These are phyloP conservation scores for Remersonia thermophila DNA, from an alignment of 2,329 filamentous ascomycete genomes.

Conservation along the genomic window DNA sequence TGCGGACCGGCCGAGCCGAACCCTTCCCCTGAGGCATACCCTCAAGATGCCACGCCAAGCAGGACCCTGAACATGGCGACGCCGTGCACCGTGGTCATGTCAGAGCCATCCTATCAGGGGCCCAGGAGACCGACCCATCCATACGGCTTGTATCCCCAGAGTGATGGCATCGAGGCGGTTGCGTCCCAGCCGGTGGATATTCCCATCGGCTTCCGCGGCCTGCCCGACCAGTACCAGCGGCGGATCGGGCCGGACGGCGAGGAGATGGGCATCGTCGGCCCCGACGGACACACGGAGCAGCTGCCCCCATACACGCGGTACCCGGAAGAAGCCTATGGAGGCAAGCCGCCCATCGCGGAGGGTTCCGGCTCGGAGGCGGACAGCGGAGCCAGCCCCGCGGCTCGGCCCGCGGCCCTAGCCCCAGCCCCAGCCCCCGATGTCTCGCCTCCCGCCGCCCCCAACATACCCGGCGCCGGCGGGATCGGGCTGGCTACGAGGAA, in stretches of 20 bases:
- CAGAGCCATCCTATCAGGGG: conserved; percentile 40
- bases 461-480: conserved; percentile 46
- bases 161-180: conserved; percentile 48
- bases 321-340: conserved; percentile 57
- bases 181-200: conserved; percentile 29
- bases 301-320: conserved; percentile 86
- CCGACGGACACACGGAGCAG: conserved; percentile 80
- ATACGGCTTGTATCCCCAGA: conserved; percentile 78
- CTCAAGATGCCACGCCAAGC: conserved; percentile 62
- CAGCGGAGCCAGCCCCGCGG: no score
- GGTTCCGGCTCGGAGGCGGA: neutral
- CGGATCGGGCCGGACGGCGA: conserved; percentile 69
- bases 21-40: conserved; percentile 76
- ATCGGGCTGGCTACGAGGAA: conserved; percentile 48
- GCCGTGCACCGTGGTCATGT: conserved; percentile 29
- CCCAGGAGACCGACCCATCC: conserved; percentile 65
- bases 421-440: conserved; percentile 8
- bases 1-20: conserved; percentile 61
- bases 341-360: conserved; percentile 33
- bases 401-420: neutral
- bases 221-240: conserved; percentile 54
- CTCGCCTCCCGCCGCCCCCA: conserved; percentile 8
- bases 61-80: conserved; percentile 56
- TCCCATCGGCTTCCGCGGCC: conserved; percentile 63
- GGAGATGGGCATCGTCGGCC: conserved; percentile 74